Conservation (phyloP, 768 basidiomycete species). For the Chlorophyllum brunneum region DNA sequence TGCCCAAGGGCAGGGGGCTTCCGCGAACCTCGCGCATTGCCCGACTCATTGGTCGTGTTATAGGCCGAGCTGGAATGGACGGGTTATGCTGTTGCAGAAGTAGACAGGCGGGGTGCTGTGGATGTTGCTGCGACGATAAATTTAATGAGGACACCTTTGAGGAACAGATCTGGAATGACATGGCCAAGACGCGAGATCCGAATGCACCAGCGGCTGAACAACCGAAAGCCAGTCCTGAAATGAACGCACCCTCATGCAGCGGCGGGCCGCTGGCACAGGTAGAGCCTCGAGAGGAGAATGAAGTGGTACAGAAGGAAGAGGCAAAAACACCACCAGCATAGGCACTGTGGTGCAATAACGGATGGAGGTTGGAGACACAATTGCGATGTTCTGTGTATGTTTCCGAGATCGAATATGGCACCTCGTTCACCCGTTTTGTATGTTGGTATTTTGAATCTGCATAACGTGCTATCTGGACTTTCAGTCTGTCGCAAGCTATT, state of each 20-base stretch:
- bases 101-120: slow-evolving; percentile 38
- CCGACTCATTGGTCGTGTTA: neutral
- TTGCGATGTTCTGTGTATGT: neutral
- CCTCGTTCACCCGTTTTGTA: no score
- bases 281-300: neutral
- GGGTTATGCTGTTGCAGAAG: slow-evolving; percentile 28
- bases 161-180: slow-evolving; percentile 30
- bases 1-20: neutral
- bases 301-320: neutral
- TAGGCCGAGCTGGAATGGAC: slow-evolving; percentile 20
- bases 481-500: no score
- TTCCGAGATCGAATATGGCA: no score
- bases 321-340: neutral
- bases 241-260: slow-evolving; percentile 16
- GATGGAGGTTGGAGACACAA: neutral
- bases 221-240: slow-evolving; percentile 20
- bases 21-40: neutral
- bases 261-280: neutral
- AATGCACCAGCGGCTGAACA: slow-evolving; percentile 22
- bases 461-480: no score
- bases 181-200: slow-evolving; percentile 32
- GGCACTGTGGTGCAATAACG: no score
- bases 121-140: slow-evolving; percentile 36
- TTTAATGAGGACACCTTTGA: slow-evolving; percentile 46
- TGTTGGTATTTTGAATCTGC: no score